Percentiles rank a stretch among this genome's conserved stretches.
Evolutionary conservation across 257 asterid species (phyloP).

Genomic region (Solanum pennellii): DNA sequence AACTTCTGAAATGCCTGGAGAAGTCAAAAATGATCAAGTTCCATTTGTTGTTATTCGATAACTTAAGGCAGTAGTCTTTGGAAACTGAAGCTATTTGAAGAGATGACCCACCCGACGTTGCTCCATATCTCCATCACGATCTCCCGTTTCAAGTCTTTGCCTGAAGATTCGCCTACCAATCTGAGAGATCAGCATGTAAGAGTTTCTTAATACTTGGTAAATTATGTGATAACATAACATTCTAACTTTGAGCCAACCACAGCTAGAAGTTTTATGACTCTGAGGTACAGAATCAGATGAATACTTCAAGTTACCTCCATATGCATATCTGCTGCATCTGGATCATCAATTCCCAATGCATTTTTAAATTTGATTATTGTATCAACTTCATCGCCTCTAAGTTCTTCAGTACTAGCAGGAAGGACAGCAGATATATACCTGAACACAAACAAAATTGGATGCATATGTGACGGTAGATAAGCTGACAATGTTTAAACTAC

Average conservation of each 20-base stretch:
- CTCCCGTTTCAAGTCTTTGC: constrained; percentile 96
- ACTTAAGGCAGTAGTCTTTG: background rate
- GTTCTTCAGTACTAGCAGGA: constrained; percentile 81
- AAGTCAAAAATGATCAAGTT: constrained; percentile 45
- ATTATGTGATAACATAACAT: background rate
- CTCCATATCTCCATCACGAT: constrained; percentile 62
- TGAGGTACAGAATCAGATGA: background rate
- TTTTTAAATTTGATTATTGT: constrained; percentile 61
- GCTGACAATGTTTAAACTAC: background rate
- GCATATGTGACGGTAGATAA: background rate
- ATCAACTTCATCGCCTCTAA: constrained; percentile 85
- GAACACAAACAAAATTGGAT: background rate
- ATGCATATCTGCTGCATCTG: constrained; percentile 96
- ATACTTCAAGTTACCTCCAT: constrained; percentile 62
- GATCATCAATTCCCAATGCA: constrained; percentile 95
- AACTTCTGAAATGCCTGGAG: constrained; percentile 99
- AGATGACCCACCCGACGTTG: constrained; percentile 63
- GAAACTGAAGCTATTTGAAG: constrained; percentile 7
- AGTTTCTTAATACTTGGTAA: constrained; percentile 1
- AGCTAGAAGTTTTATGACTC: background rate
- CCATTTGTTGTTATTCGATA: constrained; percentile 8
- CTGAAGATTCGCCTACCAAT: constrained; percentile 90
- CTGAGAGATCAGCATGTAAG: constrained; percentile 38
- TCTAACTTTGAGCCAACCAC: background rate
- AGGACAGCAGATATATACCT: constrained; percentile 74